Evolutionary conservation across 306 rosid species (phyloP).

Genomic region (Prunus dulcis): DNA sequence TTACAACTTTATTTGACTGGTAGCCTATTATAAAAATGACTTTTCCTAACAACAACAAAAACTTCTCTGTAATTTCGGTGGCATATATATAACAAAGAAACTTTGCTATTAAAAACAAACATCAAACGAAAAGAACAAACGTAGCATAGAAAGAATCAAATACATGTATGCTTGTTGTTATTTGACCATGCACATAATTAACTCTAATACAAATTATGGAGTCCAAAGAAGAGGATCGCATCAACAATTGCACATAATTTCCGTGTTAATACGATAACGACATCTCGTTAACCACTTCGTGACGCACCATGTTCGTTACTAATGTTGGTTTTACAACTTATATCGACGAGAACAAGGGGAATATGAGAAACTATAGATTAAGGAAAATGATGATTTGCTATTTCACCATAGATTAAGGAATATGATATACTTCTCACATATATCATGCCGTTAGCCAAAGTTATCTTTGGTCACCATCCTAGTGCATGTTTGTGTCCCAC

Average conservation of each 20-base stretch:
- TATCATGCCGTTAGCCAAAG: not conserved
- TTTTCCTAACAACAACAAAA: not conserved
- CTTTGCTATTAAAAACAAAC: not conserved
- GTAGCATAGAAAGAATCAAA: not conserved
- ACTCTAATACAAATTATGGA: not conserved
- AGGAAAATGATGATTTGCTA: no score
- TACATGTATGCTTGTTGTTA: not conserved
- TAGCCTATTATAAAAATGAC: not conserved
- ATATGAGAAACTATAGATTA: no score
- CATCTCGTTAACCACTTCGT: not conserved
- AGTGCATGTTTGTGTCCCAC: constrained; percentile 2
- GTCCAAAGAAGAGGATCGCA: not conserved
- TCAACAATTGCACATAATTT: not conserved
- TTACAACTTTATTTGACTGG: no score
- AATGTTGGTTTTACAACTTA: no score
- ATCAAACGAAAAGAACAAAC: not conserved
- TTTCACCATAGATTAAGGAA: no score
- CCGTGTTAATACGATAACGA: not conserved
- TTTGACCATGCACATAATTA: not conserved
- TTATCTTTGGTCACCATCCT: constrained; percentile 4
- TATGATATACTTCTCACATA: not conserved
- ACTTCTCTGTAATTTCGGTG: not conserved
- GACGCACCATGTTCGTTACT: not conserved
- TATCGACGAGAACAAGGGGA: not conserved
- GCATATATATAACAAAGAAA: not conserved